Evolutionary conservation across 768 basidiomycete genomes (phyloP).

Genomic region (Sporobolomyces pararoseus): DNA sequence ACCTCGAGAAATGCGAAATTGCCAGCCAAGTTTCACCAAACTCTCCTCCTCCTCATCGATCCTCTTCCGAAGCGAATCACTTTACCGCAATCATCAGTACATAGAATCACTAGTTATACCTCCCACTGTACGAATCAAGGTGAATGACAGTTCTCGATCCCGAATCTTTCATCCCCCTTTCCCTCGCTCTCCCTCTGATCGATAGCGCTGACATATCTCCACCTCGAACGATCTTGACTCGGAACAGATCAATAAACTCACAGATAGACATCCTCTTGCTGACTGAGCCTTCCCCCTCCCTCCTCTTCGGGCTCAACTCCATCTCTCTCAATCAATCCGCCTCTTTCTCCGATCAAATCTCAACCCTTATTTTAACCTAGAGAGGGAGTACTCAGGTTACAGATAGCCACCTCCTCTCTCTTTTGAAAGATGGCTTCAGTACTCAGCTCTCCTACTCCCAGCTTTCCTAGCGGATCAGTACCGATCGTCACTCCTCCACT

Average conservation of each 20-base stretch:
- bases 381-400: neutral
- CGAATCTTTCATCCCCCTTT: neutral
- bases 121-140: neutral
- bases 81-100: too few species aligned
- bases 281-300: too few species aligned
- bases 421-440: conserved; percentile 21
- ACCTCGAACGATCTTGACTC: neutral
- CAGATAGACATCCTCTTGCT: too few species aligned
- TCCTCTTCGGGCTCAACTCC: too few species aligned
- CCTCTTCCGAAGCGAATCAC: too few species aligned
- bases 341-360: too few species aligned
- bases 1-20: too few species aligned
- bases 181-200: conserved; percentile 2
- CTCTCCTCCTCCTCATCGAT: too few species aligned
- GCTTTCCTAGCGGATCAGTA: neutral
- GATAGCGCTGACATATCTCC: neutral
- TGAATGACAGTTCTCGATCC: neutral
- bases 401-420: neutral
- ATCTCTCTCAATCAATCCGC: too few species aligned
- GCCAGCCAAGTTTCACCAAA: too few species aligned
- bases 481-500: conserved; percentile 27
- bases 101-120: neutral
- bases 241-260: too few species aligned
- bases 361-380: neutral
- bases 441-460: conserved; percentile 30